Percentiles rank a stretch among this genome's conserved stretches.
phyloP scores from a whole-genome alignment of 352 stramenopile genomes.

The Peronosclerospora sorghi region DNA sequence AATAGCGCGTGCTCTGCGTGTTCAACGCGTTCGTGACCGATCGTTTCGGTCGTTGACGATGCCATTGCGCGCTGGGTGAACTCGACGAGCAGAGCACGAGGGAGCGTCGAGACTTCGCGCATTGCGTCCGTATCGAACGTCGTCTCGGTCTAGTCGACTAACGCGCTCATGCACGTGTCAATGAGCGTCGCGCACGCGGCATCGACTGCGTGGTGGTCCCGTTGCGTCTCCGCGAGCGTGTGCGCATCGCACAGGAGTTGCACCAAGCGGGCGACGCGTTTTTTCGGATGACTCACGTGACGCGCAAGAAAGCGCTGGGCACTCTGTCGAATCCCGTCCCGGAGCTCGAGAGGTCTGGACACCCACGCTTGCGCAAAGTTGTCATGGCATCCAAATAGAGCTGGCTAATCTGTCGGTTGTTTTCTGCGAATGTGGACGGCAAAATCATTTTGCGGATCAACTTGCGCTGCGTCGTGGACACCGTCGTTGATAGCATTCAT shows the following conservation, averaged over 20 bases:
- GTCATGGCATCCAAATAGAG: too few species aligned
- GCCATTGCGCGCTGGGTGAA: conserved; percentile 30
- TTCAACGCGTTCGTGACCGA: conserved; percentile 19
- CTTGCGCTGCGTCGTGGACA: too few species aligned
- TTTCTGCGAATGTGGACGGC: too few species aligned
- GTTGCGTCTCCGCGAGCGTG: conserved; percentile 12
- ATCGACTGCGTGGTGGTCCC: conserved; percentile 9
- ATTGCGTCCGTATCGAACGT: conserved; percentile 11
- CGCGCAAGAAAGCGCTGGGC: conserved; percentile 16
- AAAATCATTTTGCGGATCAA: too few species aligned
- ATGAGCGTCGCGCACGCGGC: conserved; percentile 13
- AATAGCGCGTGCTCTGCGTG: conserved; percentile 37
- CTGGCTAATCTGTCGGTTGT: too few species aligned
- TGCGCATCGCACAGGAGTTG: conserved; percentile 11
- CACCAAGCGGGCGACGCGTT: conserved; percentile 9
- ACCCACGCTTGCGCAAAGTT: too few species aligned
- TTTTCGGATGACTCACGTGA: conserved; percentile 4
- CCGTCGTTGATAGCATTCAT: too few species aligned
- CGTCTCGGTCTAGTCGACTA: conserved; percentile 9
- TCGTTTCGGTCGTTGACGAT: conserved; percentile 5
- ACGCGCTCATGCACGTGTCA: conserved; percentile 14
- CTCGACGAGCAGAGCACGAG: conserved; percentile 25
- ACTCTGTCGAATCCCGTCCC: too few species aligned
- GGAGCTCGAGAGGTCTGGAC: too few species aligned
- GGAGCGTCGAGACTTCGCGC: conserved; percentile 24